Evolutionary conservation across 805 yeast species (phyloP).

Genomic region (Wickerhamomyces kurtzmanii): DNA sequence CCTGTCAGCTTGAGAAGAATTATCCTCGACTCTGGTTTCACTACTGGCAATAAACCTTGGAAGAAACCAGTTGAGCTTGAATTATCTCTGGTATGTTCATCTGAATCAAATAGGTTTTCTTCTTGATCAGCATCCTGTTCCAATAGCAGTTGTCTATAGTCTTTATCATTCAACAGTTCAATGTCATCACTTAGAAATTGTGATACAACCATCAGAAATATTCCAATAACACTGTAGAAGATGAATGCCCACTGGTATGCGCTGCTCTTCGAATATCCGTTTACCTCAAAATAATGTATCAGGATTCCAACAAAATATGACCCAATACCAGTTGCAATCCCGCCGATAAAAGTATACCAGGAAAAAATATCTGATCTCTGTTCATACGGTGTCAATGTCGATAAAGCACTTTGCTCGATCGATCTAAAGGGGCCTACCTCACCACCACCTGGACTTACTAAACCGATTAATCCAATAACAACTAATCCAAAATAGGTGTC

Average conservation of each 20-base stretch:
- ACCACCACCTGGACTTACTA: constrained; percentile 48
- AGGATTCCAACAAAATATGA: constrained; percentile 28
- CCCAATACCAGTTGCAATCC: constrained; percentile 36
- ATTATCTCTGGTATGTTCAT: background rate
- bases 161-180: constrained; percentile 8
- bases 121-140: background rate
- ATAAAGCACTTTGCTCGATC: constrained; percentile 43
- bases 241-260: constrained; percentile 7
- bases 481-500: constrained; percentile 25
- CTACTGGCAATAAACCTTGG: constrained; percentile 6
- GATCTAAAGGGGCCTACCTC: constrained; percentile 53
- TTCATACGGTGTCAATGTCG: constrained; percentile 30
- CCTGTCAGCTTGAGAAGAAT: constrained; percentile 24
- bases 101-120: background rate
- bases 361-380: constrained; percentile 45
- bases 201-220: constrained; percentile 1
- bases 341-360: constrained; percentile 45
- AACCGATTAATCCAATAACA: constrained; percentile 33
- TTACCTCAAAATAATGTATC: constrained; percentile 12
- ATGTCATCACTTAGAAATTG: constrained; percentile 5
- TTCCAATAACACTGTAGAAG: constrained; percentile 5
- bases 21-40: constrained; percentile 10
- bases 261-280: no score
- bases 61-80: constrained; percentile 1
- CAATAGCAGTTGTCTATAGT: background rate